Base-by-base conservation (phyloP, 1,139 yeast genomes). In the Hyphopichia burtonii region DNA sequence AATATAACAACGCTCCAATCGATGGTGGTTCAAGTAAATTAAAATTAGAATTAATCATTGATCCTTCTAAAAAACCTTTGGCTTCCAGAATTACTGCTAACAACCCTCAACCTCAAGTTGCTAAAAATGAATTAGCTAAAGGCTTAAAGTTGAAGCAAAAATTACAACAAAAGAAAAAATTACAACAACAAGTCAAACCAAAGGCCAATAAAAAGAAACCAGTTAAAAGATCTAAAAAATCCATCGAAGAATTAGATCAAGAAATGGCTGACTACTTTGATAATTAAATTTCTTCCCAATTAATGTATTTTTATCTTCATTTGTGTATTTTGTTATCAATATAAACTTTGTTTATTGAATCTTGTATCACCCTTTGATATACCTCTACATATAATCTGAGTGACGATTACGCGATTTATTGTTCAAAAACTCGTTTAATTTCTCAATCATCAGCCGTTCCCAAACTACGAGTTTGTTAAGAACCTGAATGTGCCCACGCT, bases 1-100 rank as follows among this genome's bases (percentile, higher is more conserved):
- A 83, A 59, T 93, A 86, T 72, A 87, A 93, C 64, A 94, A 94
- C 55, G 94, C 96, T 32, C 90, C 96, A 55, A 87, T 93, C 55
- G 99, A 93, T 61, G 85, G 85, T 41, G 97, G 97, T 46, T 78
- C 84, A 46, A 68, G 80, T 52, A 85, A 77, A 61, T 79, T 93
- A 74, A 85, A 78, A 66, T 80, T 93, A 57, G 96, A 90, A 66
- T 74, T 93, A 59, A 80, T 93, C 52, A 76, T 90, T 59, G 97
- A 91, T 61, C 96, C 97, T 52, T 72, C 83, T 54, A 80, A 79
- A 63, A 84, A 78, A 68, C 88, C 96, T 34, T 78, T 86, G 55
- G 74, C 88, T 44, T 69, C 86, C 27, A 80, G 95, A 73, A 82
- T 87, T 54, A 65, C 74, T 42, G 82, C 87, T 48, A 80, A 75